Conservation (phyloP, 208 protist species). For the Trypanosoma boissoni region DNA sequence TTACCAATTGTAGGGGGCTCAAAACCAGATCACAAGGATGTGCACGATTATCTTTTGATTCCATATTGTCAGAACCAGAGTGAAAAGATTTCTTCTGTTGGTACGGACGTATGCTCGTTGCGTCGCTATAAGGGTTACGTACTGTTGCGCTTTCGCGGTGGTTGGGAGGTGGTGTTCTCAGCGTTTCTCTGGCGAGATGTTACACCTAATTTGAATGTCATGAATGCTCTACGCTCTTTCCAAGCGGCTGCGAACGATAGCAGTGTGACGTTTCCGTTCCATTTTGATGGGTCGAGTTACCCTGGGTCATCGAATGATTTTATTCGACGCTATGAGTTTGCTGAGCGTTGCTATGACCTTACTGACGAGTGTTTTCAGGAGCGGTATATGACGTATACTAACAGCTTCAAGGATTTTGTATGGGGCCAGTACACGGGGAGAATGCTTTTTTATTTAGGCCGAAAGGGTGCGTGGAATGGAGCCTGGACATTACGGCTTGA, state of each 20-base stretch:
- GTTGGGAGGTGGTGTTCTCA: slow-evolving; percentile 21
- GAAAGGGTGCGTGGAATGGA: slow-evolving; percentile 5
- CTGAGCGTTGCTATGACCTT: slow-evolving; percentile 17
- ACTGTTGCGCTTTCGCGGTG: slow-evolving; percentile 21
- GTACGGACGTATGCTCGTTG: slow-evolving; percentile 15
- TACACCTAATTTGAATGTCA: slow-evolving; percentile 2
- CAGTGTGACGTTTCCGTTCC: slow-evolving; percentile 17
- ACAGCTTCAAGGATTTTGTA: slow-evolving; percentile 28
- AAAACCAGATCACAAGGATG: background rate
- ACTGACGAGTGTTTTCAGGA: slow-evolving; percentile 27
- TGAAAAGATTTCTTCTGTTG: background rate
- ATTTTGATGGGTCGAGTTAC: background rate
- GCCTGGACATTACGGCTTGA: slow-evolving; percentile 19
- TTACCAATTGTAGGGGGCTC: background rate
- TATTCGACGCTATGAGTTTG: slow-evolving; percentile 10
- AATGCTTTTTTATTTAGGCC: slow-evolving; percentile 11
- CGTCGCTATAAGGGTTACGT: slow-evolving; percentile 18
- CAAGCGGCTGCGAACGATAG: slow-evolving; percentile 1
- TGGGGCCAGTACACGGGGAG: slow-evolving; percentile 14
- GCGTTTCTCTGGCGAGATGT: slow-evolving; percentile 16
- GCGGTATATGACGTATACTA: slow-evolving; percentile 23
- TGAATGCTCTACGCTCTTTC: slow-evolving; percentile 1
- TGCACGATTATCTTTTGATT: slow-evolving; percentile 18
- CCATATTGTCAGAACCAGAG: slow-evolving; percentile 5
- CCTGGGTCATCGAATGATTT: background rate